Evolutionary conservation across 139 green algal genomes (phyloP), one percentile per base, ranked within the genome.

Genomic region (Chlorella sp.): DNA sequence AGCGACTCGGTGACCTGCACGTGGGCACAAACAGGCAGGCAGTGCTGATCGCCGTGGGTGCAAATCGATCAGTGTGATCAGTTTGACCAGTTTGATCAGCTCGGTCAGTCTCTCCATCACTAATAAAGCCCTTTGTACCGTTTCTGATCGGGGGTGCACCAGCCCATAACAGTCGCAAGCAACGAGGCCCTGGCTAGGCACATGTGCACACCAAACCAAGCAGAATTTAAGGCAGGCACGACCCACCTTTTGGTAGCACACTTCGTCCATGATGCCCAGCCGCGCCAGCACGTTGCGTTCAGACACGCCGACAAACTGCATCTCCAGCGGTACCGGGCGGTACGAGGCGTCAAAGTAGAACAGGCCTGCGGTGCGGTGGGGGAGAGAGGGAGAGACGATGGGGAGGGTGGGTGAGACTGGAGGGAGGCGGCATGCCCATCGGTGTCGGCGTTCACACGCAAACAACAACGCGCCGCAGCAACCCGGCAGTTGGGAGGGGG

Each of bases 341-440:
- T 97, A 99, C 51, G 87, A 93, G 58, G 93, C 90, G 69, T 98
- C 97, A 93, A 99, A 99, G 86, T 98, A 93, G 91, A 99, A 99
- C 13, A 99, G 91, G 26, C 97, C 96, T 58, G 87, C 89, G 32
- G 69, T 28, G 46, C 85, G 80, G 28, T 3, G 17, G 38, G 34
- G 54, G 38, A 24, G 32, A 4, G 22, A 34, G 2, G 69, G 11
- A 4, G 30, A 9, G 19, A 5, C 40, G n/a, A 19, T 48, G 69
- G 34, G 13, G 56, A 16, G 13, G 56, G 30, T 65, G 56, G 56
- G 9, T 9, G 56, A 20, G 9, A 16, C 34, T 11, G 28, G 64
- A 70, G 64, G 64, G 19, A 26, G 56, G 56, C 7, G 56, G 56
- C 56, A 65, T 65, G 56, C 56, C 30, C 9, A 20, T 4, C 56